Conservation (phyloP, 345 rosid genomes). For the Euphorbia pulcherrima region DNA sequence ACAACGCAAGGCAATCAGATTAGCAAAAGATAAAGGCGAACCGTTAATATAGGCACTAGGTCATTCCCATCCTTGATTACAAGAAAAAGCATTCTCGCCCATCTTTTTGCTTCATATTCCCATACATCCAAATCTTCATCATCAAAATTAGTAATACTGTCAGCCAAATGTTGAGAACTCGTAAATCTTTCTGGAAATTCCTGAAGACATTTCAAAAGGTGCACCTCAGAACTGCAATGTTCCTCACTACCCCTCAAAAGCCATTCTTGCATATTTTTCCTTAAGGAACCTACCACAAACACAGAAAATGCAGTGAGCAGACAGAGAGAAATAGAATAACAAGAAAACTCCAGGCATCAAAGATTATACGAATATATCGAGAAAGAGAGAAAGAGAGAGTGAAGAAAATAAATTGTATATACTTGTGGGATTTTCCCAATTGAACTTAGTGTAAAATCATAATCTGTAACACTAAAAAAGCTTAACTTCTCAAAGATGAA, state of each 20-base stretch:
- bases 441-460: background rate
- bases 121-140: constrained; percentile 88
- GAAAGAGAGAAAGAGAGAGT: constrained; percentile 1
- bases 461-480: background rate
- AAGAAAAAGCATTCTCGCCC: constrained; percentile 73
- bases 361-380: background rate
- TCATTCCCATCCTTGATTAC: constrained; percentile 42
- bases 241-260: constrained; percentile 39
- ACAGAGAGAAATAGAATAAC: background rate
- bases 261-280: constrained; percentile 57
- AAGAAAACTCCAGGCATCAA: background rate
- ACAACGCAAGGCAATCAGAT: constrained; percentile 8
- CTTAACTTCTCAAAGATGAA: background rate
- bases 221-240: constrained; percentile 26
- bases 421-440: background rate
- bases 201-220: constrained; percentile 48
- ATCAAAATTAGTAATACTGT: constrained; percentile 41
- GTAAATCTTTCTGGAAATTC: constrained; percentile 55
- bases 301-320: background rate
- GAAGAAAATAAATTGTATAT: background rate
- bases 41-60: constrained; percentile 50
- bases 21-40: constrained; percentile 32
- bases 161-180: constrained; percentile 27
- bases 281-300: constrained; percentile 44
- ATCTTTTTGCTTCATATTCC: constrained; percentile 77